Evolutionary conservation across 1,284 basidiomycete species (phyloP).

Genomic region (Clitocybe nebularis): DNA sequence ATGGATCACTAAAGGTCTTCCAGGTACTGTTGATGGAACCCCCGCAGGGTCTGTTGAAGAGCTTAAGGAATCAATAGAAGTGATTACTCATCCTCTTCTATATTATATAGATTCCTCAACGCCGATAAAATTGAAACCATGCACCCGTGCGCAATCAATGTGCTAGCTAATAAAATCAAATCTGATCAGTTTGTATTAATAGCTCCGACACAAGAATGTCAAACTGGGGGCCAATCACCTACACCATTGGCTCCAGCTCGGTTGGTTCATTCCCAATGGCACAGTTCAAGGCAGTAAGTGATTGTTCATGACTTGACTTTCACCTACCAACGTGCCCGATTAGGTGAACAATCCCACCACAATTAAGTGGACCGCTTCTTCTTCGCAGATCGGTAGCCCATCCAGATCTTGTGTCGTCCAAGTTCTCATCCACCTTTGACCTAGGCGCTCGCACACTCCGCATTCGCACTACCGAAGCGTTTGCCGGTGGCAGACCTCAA

Average conservation of each 20-base stretch:
- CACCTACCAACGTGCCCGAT: neutral
- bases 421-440: neutral
- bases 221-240: constrained; percentile 41
- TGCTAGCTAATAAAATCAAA: neutral
- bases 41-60: constrained; percentile 33
- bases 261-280: constrained; percentile 42
- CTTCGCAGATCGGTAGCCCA: constrained; percentile 34
- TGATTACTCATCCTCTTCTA: neutral
- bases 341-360: constrained; percentile 42
- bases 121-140: constrained; percentile 47
- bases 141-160: constrained; percentile 36
- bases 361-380: constrained; percentile 38
- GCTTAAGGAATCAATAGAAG: too few species aligned
- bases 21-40: constrained; percentile 40
- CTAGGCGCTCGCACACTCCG: constrained; percentile 40
- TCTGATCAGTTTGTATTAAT: neutral
- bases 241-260: constrained; percentile 36
- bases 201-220: constrained; percentile 44
- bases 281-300: constrained; percentile 34
- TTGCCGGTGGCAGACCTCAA: constrained; percentile 41
- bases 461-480: constrained; percentile 42
- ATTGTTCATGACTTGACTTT: neutral
- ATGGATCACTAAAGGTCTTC: neutral
- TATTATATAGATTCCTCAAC: constrained; percentile 34
- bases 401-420: too few species aligned